Evolutionary conservation across 1,284 basidiomycete species (phyloP), one percentile per base, ranked within the genome.

Genomic region (Meripilus lineatus): DNA sequence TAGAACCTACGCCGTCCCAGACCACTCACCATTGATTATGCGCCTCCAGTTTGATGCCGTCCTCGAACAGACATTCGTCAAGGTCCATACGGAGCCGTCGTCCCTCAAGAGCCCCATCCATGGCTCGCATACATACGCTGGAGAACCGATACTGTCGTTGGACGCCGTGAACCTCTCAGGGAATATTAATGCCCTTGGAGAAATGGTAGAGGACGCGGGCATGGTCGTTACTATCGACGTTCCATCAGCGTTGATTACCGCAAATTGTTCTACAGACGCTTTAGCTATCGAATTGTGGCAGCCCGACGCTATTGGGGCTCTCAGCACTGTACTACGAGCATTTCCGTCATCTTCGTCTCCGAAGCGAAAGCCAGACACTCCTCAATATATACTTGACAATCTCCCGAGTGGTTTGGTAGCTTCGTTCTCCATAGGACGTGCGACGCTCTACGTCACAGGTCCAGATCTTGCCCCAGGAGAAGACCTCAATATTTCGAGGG

Each of bases 391-490:
- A 1, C 58, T 76, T 10, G 68, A 72, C 40, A 60, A 61, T 36
- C 61, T 83, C 20, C 79, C 81, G 4, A 58, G 68, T 14, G 86
- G 88, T 2, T 53, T 85, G 21, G 68, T 72, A 10, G 55, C 71
- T 14, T 77, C 81, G n/a, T 26, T 84, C 24, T 74, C 84, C 0
- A 52, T 92, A 23, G 78, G 72, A 1, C 73, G 74, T n/a, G 66
- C 88, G 38, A 78, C 82, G 35, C 53, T 87, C 8, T 81, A 89
- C 46, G 58, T 90, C 32, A 88, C 88, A 4, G 78, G 84, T 15
- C 75, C 74, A 26, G 92, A 93, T 58, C 71, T 91, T 38, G 89
- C 88, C 49, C 87, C 88, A 0, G 64, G 72, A 0, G 83, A 86
- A 52, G 70, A 74, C 15, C 61, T 78, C 42, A 77, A 77, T 25